Percentiles rank a stretch among this genome's conserved stretches.
These are phyloP conservation scores for maize (Zea mays) DNA, from an alignment of 176 grass and related monocot species.

Conservation along the genomic window DNA sequence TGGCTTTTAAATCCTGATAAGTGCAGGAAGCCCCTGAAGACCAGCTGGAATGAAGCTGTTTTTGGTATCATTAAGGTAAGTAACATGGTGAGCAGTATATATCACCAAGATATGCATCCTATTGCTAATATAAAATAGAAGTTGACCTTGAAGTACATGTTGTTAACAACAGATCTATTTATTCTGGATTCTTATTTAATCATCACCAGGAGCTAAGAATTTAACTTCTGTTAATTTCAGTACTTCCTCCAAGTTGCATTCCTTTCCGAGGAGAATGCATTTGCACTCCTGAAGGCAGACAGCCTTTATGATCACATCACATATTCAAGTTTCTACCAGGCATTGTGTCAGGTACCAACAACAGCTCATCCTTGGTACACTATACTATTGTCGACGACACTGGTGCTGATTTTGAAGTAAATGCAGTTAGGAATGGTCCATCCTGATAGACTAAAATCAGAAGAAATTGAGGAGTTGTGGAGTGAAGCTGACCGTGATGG, in stretches of 20 bases:
- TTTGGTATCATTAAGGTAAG: constrained; percentile 87
- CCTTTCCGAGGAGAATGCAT: constrained; percentile 73
- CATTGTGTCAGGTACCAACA: constrained; percentile 67
- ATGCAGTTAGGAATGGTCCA: constrained; percentile 71
- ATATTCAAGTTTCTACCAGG: constrained; percentile 75
- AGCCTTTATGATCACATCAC: constrained; percentile 68
- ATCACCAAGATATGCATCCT: constrained; percentile 35
- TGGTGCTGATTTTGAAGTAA: constrained; percentile 18
- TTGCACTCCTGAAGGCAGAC: constrained; percentile 77
- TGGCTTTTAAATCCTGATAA: constrained; percentile 91
- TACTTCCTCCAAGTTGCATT: constrained; percentile 68
- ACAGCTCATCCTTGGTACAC: constrained; percentile 13
- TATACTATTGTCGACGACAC: not conserved
- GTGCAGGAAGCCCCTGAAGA: constrained; percentile 70
- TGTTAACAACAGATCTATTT: constrained; percentile 31
- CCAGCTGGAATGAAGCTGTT: constrained; percentile 96
- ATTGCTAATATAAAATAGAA: constrained; percentile 28
- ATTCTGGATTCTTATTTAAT: constrained; percentile 17
- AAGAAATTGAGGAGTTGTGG: constrained; percentile 77
- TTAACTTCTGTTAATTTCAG: constrained; percentile 44
- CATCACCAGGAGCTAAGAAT: constrained; percentile 15
- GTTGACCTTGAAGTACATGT: constrained; percentile 47
- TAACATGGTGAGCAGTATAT: constrained; percentile 31
- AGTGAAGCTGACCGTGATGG: constrained; percentile 58
- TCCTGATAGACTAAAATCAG: constrained; percentile 57